Base-by-base conservation (phyloP, 306 rosid genomes). In the Cucumis sativus region DNA sequence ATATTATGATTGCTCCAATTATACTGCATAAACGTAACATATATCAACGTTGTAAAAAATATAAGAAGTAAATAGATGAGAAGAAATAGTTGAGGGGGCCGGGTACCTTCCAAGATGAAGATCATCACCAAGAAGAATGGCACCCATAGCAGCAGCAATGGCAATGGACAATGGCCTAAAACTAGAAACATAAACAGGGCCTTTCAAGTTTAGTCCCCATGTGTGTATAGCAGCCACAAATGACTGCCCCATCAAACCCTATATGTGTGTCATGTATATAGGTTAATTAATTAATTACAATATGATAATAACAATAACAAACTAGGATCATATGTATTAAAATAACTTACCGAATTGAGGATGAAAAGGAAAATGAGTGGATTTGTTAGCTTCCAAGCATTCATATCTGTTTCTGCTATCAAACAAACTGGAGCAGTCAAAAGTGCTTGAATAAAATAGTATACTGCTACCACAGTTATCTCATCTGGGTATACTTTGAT, bases 181-280 rank as follows among this genome's bases (percentile, higher is more conserved):
- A 94, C 89, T 91, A 14, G 97, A 78, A 55, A 90, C 93, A 66
- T 92, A 94, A 86, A 92, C 95, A 11, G 97, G 98, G 45, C 96
- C 98, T 8, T 90, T 87, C 85, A 78, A 79, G 73, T 77, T 84
- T 77, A 94, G 79, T 82, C 98, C 90, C 97, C 98, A 94, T 18
- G 91, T 57, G 63, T 63, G 54, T 61, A 88, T 39, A 21, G 90
- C 86, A 71, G 88, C 88, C 3, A 87, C 89, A 94, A 84, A 94
- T 77, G 41, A 89, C 92, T 75, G 89, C 86, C 76, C 98, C 98
- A 81, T 89, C 58, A 39, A 81, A 78, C 81, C 86, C 97, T 97
- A 6, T 0, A 66, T 66, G 4, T 3, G 1, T 49, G 4, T 49
- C 11, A 13, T 3, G 13, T 33, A 33, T 33, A 33, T 4, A 33